Evolutionary conservation across 257 asterid species (phyloP).

Genomic region (Solanum megistacrolobum): DNA sequence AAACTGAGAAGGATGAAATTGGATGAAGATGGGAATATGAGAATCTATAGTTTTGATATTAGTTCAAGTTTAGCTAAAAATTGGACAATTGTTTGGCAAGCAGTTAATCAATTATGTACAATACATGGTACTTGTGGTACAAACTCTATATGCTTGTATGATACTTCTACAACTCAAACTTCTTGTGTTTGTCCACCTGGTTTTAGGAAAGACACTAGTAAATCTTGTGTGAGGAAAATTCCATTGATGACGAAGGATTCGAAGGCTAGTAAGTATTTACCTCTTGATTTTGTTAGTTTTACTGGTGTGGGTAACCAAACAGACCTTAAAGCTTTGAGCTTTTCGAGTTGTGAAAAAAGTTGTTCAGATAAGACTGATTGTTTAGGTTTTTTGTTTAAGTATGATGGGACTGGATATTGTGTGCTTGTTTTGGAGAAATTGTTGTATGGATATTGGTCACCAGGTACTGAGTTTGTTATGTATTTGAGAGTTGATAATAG

Average conservation of each 20-base stretch:
- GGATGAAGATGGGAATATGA: slow-evolving; percentile 67
- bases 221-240: slow-evolving; percentile 34
- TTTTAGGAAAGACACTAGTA: slow-evolving; percentile 11
- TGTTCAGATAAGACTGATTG: slow-evolving; percentile 29
- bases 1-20: slow-evolving; percentile 51
- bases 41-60: slow-evolving; percentile 44
- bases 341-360: slow-evolving; percentile 27
- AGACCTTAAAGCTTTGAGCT: slow-evolving; percentile 21
- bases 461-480: slow-evolving; percentile 34
- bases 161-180: slow-evolving; percentile 32
- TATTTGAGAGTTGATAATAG: slow-evolving; percentile 53
- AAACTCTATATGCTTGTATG: slow-evolving; percentile 51
- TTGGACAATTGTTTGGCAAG: slow-evolving; percentile 65
- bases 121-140: slow-evolving; percentile 61
- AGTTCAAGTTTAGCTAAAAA: neutral
- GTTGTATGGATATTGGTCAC: slow-evolving; percentile 67
- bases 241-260: slow-evolving; percentile 10
- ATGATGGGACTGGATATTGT: slow-evolving; percentile 56
- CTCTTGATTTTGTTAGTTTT: slow-evolving; percentile 55
- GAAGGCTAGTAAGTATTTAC: slow-evolving; percentile 34
- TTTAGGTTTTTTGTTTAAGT: slow-evolving; percentile 61
- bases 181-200: slow-evolving; percentile 83
- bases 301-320: slow-evolving; percentile 47
- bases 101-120: slow-evolving; percentile 39
- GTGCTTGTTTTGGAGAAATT: slow-evolving; percentile 44